phyloP scores from a whole-genome alignment of 768 basidiomycete genomes.

The Lactarius psammicola region DNA sequence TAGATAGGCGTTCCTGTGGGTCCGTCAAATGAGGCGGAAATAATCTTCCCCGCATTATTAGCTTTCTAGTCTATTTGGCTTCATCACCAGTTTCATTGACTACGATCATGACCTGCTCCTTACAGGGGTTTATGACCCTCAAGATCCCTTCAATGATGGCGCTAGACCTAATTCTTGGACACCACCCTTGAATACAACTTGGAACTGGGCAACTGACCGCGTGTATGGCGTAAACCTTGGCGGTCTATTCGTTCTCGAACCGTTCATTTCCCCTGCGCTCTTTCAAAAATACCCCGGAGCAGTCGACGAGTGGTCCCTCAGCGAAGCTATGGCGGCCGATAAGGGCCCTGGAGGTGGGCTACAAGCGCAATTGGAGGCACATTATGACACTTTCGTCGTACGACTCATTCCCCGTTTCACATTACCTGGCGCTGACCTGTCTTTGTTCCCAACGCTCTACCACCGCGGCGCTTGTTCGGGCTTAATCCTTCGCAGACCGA shows the following conservation, averaged over 20 bases:
- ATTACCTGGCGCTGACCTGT: constrained; percentile 14
- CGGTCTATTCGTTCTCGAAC: constrained; percentile 78
- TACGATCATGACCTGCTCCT: constrained; percentile 1
- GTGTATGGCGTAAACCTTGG: constrained; percentile 71
- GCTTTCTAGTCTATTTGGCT: neutral
- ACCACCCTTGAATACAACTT: constrained; percentile 73
- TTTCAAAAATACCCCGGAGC: constrained; percentile 61
- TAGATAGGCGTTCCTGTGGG: constrained; percentile 6
- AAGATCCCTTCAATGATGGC: constrained; percentile 72
- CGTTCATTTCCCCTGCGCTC: constrained; percentile 68
- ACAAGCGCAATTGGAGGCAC: constrained; percentile 61
- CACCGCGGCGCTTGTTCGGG: constrained; percentile 15
- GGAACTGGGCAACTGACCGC: constrained; percentile 65
- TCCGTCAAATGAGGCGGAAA: no score
- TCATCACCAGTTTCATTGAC: neutral
- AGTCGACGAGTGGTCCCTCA: constrained; percentile 73
- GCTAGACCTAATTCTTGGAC: constrained; percentile 81
- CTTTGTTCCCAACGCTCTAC: constrained; percentile 13
- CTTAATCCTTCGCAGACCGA: constrained; percentile 57
- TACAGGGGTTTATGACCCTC: constrained; percentile 65
- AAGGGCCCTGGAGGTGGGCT: constrained; percentile 55
- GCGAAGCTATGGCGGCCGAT: constrained; percentile 62
- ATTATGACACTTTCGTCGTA: constrained; percentile 85
- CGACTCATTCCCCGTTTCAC: constrained; percentile 33
- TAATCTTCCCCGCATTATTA: constrained; percentile 8